Evolutionary conservation across 176 grass and related monocot genomes (phyloP).

Genomic region (Hordeum marinum): DNA sequence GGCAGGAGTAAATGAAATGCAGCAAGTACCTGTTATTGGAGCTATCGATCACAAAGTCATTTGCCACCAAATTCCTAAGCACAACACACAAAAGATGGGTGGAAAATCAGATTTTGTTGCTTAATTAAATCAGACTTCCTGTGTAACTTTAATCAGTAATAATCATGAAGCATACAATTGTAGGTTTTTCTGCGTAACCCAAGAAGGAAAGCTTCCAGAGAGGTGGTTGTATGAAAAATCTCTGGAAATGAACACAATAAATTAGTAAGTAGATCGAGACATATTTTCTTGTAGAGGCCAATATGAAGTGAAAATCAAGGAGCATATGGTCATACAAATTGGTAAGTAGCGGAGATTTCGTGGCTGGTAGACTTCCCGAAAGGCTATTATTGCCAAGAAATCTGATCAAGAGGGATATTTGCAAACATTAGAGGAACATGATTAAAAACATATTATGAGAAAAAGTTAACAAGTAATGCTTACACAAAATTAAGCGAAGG

Average conservation of each 20-base stretch:
- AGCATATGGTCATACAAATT: constrained; percentile 8
- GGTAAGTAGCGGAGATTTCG: not conserved
- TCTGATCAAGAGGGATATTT: not conserved
- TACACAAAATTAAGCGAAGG: constrained; percentile 48
- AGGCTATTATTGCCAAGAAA: constrained; percentile 16
- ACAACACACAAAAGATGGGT: not conserved
- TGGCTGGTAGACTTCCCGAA: constrained; percentile 8
- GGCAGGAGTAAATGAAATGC: not conserved
- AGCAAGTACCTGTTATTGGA: constrained; percentile 1
- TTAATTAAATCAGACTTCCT: not conserved
- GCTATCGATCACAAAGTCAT: not conserved
- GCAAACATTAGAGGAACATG: constrained; percentile 1
- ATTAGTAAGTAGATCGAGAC: not conserved
- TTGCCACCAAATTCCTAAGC: constrained; percentile 18
- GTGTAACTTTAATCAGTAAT: not conserved
- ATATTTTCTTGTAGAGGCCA: not conserved
- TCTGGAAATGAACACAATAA: not conserved
- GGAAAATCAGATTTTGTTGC: not conserved
- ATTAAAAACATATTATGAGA: not conserved
- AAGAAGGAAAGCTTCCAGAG: constrained; percentile 9
- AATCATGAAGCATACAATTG: constrained; percentile 3
- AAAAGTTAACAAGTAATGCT: constrained; percentile 20
- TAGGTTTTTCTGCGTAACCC: not conserved
- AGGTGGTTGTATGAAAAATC: constrained; percentile 18
- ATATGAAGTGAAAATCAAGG: not conserved